phyloP scores from a whole-genome alignment of 1,284 basidiomycete species.

The Vanrija pseudolonga region DNA sequence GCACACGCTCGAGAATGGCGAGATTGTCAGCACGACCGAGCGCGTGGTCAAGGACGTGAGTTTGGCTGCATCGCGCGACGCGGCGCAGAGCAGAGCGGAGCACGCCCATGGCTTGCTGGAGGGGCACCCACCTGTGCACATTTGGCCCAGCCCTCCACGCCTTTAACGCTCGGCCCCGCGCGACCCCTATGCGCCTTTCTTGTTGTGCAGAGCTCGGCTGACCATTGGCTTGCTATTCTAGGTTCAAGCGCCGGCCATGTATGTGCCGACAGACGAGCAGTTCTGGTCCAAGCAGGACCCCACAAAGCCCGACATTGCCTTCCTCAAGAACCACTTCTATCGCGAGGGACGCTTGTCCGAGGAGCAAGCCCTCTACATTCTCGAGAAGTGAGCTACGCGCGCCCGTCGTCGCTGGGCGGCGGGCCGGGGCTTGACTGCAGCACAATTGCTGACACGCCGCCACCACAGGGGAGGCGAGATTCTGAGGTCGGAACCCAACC shows the following conservation, averaged over 20 bases:
- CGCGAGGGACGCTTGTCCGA: slow-evolving; percentile 88
- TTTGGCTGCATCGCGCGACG: slow-evolving; percentile 1
- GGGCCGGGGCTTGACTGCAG: background rate
- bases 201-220: too few relatives aligned
- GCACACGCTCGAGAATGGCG: slow-evolving; percentile 83
- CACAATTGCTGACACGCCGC: slow-evolving; percentile 4
- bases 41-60: slow-evolving; percentile 51
- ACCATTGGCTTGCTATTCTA: slow-evolving; percentile 38
- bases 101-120: background rate
- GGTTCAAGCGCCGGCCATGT: slow-evolving; percentile 95
- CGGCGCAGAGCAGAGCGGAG: background rate
- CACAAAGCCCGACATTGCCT: slow-evolving; percentile 89
- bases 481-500: slow-evolving; percentile 75
- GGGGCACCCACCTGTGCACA: too few relatives aligned
- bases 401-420: too few relatives aligned
- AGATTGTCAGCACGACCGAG: slow-evolving; percentile 62
- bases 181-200: too few relatives aligned
- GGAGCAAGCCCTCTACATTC: slow-evolving; percentile 83
- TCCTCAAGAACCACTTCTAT: slow-evolving; percentile 98
- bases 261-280: slow-evolving; percentile 83
- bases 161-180: too few relatives aligned
- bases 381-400: slow-evolving; percentile 57
- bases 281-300: slow-evolving; percentile 82
- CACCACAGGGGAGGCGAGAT: slow-evolving; percentile 61
- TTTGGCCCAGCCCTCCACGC: too few relatives aligned